Evolutionary conservation across 441 rosid genomes (phyloP).

Genomic region (Biscutella laevigata): DNA sequence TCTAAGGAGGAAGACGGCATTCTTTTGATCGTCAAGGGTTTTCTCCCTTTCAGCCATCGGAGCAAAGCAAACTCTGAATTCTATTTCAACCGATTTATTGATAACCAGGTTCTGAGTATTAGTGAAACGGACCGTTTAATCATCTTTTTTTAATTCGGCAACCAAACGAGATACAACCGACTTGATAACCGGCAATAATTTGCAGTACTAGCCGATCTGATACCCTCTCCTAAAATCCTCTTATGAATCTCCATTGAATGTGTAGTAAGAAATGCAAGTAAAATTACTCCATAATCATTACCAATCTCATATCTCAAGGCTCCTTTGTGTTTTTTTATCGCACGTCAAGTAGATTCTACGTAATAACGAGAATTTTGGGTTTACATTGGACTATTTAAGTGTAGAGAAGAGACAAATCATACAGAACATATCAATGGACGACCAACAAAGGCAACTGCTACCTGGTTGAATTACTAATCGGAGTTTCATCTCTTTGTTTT

Average conservation of each 20-base stretch:
- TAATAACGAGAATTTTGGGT: too few relatives aligned
- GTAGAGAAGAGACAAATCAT: background rate
- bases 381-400: background rate
- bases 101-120: background rate
- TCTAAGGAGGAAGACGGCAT: constrained; percentile 22
- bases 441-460: background rate
- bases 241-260: too few relatives aligned
- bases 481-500: constrained; percentile 12
- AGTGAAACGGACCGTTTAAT: background rate
- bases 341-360: background rate
- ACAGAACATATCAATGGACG: background rate
- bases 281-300: too few relatives aligned
- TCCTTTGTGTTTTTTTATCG: too few relatives aligned
- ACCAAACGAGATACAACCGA: background rate
- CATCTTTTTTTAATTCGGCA: too few relatives aligned
- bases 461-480: background rate
- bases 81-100: background rate
- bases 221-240: too few relatives aligned
- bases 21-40: constrained; percentile 24
- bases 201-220: background rate
- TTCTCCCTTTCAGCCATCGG: constrained; percentile 20
- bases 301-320: too few relatives aligned
- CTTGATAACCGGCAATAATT: background rate
- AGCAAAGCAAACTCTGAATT: constrained; percentile 4
- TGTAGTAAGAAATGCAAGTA: too few relatives aligned